phyloP scores from a whole-genome alignment of 2,329 filamentous ascomycete species.

The Penicillium sp. region DNA sequence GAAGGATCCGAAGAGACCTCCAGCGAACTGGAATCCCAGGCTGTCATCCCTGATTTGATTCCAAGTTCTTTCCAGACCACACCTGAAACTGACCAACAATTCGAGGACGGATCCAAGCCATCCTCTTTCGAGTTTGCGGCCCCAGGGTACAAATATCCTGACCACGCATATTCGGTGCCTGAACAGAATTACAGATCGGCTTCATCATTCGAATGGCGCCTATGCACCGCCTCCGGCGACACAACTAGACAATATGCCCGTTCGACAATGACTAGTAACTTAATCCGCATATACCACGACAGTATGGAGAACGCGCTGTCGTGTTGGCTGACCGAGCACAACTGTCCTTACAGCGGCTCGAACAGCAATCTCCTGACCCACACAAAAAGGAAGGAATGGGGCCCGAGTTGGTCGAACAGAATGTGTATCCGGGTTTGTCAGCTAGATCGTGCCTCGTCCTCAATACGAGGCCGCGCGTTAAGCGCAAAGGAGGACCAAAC shows the following conservation, averaged over 20 bases:
- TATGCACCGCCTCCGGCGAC: slow-evolving; percentile 22
- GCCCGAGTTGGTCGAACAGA: slow-evolving; percentile 43
- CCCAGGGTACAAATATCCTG: neutral
- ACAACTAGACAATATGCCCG: slow-evolving; percentile 37
- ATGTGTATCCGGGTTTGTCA: slow-evolving; percentile 46
- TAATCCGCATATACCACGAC: slow-evolving; percentile 46
- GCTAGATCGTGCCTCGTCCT: slow-evolving; percentile 40
- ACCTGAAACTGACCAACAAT: neutral
- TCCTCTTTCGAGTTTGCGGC: neutral
- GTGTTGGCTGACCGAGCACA: slow-evolving; percentile 46
- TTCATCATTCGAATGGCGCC: no score
- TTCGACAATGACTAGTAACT: slow-evolving; percentile 36
- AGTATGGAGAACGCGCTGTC: slow-evolving; percentile 46
- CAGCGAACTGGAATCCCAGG: neutral
- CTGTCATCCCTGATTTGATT: neutral
- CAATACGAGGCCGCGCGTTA: slow-evolving; percentile 38
- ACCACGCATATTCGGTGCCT: no score
- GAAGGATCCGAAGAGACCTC: neutral
- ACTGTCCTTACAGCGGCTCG: slow-evolving; percentile 42
- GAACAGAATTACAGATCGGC: no score
- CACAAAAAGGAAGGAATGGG: slow-evolving; percentile 30
- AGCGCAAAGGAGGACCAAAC: slow-evolving; percentile 39
- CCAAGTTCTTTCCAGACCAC: neutral
- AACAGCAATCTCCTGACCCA: slow-evolving; percentile 13
- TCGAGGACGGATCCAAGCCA: slow-evolving; percentile 1